These are phyloP conservation scores for Fusarium scirpi DNA, from an alignment of 2,329 filamentous ascomycete genomes.

Conservation along the genomic window DNA sequence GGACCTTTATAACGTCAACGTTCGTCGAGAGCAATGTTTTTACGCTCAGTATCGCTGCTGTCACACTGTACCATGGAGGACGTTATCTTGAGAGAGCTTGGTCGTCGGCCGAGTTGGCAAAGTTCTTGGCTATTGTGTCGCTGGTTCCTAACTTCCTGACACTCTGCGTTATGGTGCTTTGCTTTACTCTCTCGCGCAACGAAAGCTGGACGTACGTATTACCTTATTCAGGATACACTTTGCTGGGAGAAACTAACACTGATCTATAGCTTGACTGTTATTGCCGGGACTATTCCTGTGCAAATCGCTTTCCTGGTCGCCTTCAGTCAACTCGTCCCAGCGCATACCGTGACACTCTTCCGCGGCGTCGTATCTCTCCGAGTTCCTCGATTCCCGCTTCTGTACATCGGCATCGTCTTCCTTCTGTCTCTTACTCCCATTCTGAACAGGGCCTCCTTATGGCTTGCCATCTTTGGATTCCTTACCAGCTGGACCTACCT, in stretches of 20 bases:
- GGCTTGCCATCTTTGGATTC: constrained; percentile 85
- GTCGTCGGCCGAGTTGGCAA: constrained; percentile 91
- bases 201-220: constrained; percentile 75
- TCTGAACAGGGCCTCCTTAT: constrained; percentile 77
- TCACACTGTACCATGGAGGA: constrained; percentile 90
- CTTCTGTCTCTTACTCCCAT: constrained; percentile 69
- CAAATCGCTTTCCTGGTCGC: constrained; percentile 95
- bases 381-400: constrained; percentile 77
- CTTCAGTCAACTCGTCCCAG: constrained; percentile 96
- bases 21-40: constrained; percentile 95
- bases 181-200: constrained; percentile 76
- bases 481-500: constrained; percentile 94
- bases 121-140: constrained; percentile 83
- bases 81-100: constrained; percentile 96
- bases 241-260: constrained; percentile 11
- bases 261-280: constrained; percentile 74
- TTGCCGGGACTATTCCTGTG: constrained; percentile 88
- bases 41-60: constrained; percentile 80
- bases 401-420: constrained; percentile 81
- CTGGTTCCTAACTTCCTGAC: constrained; percentile 84
- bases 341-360: constrained; percentile 96
- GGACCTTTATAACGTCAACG: constrained; percentile 88
- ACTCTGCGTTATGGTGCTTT: constrained; percentile 78
- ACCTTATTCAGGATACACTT: neutral
- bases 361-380: constrained; percentile 89